A percentile compares a stretch with the other conserved stretches of the same genome.
These are phyloP conservation scores for Hymenoscyphus fraxineus DNA, from an alignment of 2,329 filamentous ascomycete species.

Conservation along the genomic window DNA sequence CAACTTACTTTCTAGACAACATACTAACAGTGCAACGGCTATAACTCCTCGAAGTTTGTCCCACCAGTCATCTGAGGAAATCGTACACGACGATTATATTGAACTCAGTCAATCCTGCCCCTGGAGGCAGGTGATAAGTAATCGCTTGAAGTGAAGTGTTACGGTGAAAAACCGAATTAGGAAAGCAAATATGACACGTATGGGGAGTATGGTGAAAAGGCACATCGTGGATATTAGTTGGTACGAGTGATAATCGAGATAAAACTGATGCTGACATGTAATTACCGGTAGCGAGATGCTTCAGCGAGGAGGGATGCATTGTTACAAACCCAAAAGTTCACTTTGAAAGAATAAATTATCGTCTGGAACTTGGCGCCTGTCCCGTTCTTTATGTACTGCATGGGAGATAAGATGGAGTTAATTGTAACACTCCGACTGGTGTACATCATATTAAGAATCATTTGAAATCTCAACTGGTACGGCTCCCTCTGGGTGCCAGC, in stretches of 20 bases:
- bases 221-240: not conserved
- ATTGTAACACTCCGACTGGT: not conserved
- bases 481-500: not conserved
- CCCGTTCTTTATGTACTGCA: not conserved
- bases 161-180: not conserved
- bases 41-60: not conserved
- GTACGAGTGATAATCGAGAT: not conserved
- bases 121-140: not conserved
- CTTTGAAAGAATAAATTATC: not conserved
- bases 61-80: not conserved
- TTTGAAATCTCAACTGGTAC: not conserved
- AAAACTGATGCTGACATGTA: not conserved
- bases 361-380: not conserved
- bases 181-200: not conserved
- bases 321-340: not conserved
- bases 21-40: not conserved
- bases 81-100: not conserved
- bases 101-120: not conserved
- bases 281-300: not conserved
- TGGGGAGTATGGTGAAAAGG: not conserved
- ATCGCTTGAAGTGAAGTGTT: not conserved
- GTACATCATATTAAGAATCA: not conserved
- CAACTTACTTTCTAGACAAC: not conserved
- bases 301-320: not conserved
- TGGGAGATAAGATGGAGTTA: conserved; percentile 2